Conservation (phyloP, 192 early-diverging fungal species). For the Coemansia sp. region DNA sequence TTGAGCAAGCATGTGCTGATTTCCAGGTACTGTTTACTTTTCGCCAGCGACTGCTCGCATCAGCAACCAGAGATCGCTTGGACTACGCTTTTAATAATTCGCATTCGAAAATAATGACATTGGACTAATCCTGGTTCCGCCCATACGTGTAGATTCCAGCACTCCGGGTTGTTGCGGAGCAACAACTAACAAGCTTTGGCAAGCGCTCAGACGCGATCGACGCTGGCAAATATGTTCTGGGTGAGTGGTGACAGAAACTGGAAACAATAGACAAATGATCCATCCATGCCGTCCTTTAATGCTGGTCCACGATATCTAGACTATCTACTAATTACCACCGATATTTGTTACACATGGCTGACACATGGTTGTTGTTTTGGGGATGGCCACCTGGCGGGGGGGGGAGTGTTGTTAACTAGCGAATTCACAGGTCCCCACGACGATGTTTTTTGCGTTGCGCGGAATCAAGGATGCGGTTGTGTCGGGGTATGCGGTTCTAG, state of each 20-base stretch:
- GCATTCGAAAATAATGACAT: neutral
- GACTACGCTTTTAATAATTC: neutral
- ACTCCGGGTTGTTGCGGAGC: conserved; percentile 38
- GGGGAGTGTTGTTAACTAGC: conserved; percentile 9
- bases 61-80: neutral
- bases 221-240: conserved; percentile 39
- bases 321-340: neutral
- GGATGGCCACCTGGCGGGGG: too few relatives aligned
- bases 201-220: conserved; percentile 48
- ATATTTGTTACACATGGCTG: neutral
- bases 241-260: conserved; percentile 12
- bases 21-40: conserved; percentile 33
- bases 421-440: conserved; percentile 40
- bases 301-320: neutral
- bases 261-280: too few relatives aligned
- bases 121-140: neutral
- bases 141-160: conserved; percentile 33
- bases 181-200: conserved; percentile 39
- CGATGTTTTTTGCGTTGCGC: conserved; percentile 52
- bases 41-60: neutral
- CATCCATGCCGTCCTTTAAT: too few relatives aligned
- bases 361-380: neutral
- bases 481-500: conserved; percentile 32
- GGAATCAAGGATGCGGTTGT: conserved; percentile 51
- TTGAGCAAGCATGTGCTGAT: conserved; percentile 51